phyloP scores from a whole-genome alignment of 108 stramenopile genomes.

The Skeletonema tropicum region DNA sequence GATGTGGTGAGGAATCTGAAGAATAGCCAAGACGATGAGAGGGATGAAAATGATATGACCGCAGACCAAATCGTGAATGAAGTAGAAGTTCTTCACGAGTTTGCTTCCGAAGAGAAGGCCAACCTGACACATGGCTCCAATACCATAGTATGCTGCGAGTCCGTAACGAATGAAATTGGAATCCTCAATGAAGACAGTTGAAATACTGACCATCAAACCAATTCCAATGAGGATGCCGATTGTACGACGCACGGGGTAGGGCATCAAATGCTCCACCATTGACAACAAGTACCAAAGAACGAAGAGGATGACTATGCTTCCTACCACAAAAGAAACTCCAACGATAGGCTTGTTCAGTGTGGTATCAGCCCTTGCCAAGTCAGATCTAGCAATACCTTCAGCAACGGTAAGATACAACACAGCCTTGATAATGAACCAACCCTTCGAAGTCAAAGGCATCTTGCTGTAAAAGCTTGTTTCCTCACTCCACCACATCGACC shows the following conservation, averaged over 20 bases:
- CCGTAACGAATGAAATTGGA: conserved; percentile 87
- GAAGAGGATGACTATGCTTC: conserved; percentile 55
- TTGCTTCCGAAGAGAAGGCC: conserved; percentile 85
- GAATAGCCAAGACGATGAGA: conserved; percentile 81
- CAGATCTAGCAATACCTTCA: conserved; percentile 83
- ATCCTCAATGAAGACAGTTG: conserved; percentile 78
- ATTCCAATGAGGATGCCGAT: conserved; percentile 78
- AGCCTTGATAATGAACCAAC: conserved; percentile 81
- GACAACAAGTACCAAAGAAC: conserved; percentile 61
- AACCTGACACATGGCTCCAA: conserved; percentile 79
- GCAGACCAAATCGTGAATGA: conserved; percentile 92
- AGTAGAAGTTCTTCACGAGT: conserved; percentile 85
- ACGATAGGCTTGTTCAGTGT: conserved; percentile 72
- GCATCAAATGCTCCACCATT: conserved; percentile 63
- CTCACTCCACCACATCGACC: conserved; percentile 96
- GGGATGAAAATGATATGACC: conserved; percentile 94
- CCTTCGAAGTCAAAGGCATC: conserved; percentile 79
- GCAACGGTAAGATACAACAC: conserved; percentile 81
- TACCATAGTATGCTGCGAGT: conserved; percentile 89
- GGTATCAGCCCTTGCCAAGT: conserved; percentile 76
- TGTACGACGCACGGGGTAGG: conserved; percentile 83
- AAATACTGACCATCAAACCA: conserved; percentile 67
- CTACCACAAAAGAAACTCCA: conserved; percentile 61
- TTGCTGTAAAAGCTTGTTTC: conserved; percentile 89
- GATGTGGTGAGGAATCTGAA: conserved; percentile 86